Evolutionary conservation across 176 grass and related monocot species (phyloP).

Genomic region (Bolboschoenus planiculmis): DNA sequence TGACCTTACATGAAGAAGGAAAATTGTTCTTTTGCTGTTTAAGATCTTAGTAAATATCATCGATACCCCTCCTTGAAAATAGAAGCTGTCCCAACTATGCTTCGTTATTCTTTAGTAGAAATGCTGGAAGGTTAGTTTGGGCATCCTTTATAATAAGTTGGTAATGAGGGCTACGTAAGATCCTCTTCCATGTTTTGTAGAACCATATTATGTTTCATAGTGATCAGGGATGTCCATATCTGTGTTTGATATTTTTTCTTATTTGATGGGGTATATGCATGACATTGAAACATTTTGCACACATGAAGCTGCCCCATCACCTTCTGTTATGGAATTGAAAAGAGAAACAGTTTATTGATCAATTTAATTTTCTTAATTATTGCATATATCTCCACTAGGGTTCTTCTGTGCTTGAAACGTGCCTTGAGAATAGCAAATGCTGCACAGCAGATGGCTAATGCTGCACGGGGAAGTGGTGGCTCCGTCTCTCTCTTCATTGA

Average conservation of each 20-base stretch:
- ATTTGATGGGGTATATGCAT: background rate
- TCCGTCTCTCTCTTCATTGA: conserved; percentile 81
- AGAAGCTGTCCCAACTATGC: background rate
- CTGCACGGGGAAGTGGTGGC: conserved; percentile 66
- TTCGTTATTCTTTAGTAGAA: background rate
- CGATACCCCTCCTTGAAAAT: background rate
- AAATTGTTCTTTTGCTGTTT: background rate
- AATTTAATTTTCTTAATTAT: background rate
- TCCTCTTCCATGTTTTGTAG: background rate
- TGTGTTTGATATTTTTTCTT: background rate
- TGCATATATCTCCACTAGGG: conserved; percentile 43
- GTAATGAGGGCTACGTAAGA: background rate
- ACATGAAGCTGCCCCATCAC: conserved; percentile 1
- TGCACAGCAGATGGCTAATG: conserved; percentile 92
- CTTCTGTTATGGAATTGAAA: background rate
- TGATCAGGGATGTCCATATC: background rate
- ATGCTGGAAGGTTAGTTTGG: background rate
- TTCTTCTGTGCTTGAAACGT: conserved; percentile 97
- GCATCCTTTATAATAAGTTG: background rate
- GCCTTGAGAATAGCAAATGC: conserved; percentile 96
- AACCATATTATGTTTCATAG: background rate
- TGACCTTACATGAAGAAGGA: background rate
- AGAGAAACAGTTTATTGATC: background rate
- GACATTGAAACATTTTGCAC: background rate
- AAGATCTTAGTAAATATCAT: background rate